These are phyloP conservation scores for Hypoxylon rubiginosum DNA, from an alignment of 2,329 filamentous ascomycete species.

Conservation along the genomic window DNA sequence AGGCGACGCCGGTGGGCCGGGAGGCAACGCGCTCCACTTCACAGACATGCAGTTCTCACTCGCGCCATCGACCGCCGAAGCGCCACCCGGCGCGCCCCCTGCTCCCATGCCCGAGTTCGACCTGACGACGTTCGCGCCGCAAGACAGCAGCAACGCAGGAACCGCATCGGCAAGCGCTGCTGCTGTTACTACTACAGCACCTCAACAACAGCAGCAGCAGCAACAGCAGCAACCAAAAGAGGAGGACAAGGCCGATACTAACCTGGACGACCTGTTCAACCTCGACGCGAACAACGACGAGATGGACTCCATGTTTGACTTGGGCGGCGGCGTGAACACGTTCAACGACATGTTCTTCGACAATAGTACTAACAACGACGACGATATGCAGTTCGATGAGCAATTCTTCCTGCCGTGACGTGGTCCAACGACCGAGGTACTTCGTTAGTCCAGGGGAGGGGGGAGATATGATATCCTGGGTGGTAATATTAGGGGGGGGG, in stretches of 20 bases:
- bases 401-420: constrained; percentile 58
- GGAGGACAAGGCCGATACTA: constrained; percentile 48
- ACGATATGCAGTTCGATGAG: constrained; percentile 63
- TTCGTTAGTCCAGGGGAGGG: neutral
- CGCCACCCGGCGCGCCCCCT: constrained; percentile 48
- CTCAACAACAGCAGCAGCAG: constrained; percentile 38
- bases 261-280: constrained; percentile 64
- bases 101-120: constrained; percentile 60
- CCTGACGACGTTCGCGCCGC: constrained; percentile 58
- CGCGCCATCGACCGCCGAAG: constrained; percentile 57
- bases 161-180: constrained; percentile 4
- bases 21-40: constrained; percentile 62
- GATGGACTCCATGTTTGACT: constrained; percentile 56
- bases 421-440: neutral
- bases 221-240: too few species aligned
- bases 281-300: constrained; percentile 55
- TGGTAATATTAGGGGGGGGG: neutral
- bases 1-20: constrained; percentile 34
- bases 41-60: constrained; percentile 70
- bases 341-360: constrained; percentile 67
- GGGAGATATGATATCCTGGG: neutral
- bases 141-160: constrained; percentile 26
- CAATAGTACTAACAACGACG: constrained; percentile 60
- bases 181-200: too few species aligned
- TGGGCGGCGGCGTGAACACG: constrained; percentile 56